These are phyloP conservation scores for Aspergillus spinulosporus DNA, from an alignment of 2,329 filamentous ascomycete species.

Conservation along the genomic window DNA sequence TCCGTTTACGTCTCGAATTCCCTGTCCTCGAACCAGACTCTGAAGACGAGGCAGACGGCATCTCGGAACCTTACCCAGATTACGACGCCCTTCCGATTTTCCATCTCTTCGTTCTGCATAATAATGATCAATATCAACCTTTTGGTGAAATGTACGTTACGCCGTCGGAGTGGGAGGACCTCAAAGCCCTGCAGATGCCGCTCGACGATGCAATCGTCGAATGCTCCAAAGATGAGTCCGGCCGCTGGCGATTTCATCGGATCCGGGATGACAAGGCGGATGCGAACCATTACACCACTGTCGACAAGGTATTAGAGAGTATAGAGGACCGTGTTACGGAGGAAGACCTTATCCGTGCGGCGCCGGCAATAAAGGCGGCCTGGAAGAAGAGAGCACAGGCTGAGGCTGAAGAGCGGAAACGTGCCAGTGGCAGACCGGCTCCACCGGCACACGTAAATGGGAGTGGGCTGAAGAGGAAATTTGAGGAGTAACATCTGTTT, in stretches of 20 bases:
- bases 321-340: slow-evolving; percentile 84
- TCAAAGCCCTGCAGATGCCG: slow-evolving; percentile 72
- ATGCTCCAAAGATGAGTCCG: slow-evolving; percentile 74
- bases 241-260: slow-evolving; percentile 80
- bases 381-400: slow-evolving; percentile 68
- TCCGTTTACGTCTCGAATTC: slow-evolving; percentile 76
- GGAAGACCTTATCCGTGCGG: slow-evolving; percentile 71
- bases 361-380: slow-evolving; percentile 69
- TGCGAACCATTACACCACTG: slow-evolving; percentile 83
- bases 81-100: slow-evolving; percentile 78
- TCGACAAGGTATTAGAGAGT: slow-evolving; percentile 83
- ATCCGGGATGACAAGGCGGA: slow-evolving; percentile 92
- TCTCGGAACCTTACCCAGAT: slow-evolving; percentile 66
- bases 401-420: slow-evolving; percentile 30
- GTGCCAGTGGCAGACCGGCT: slow-evolving; percentile 26
- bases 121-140: slow-evolving; percentile 62
- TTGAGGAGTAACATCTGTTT: slow-evolving; percentile 34
- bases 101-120: slow-evolving; percentile 69
- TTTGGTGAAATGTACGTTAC: slow-evolving; percentile 71
- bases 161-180: slow-evolving; percentile 75
- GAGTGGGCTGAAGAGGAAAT: slow-evolving; percentile 45
- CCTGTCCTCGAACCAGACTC: slow-evolving; percentile 68
- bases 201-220: slow-evolving; percentile 89
- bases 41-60: slow-evolving; percentile 65
- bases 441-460: slow-evolving; percentile 32